Evolutionary conservation across 768 basidiomycete genomes (phyloP).

Genomic region (Filobasidium floriforme): DNA sequence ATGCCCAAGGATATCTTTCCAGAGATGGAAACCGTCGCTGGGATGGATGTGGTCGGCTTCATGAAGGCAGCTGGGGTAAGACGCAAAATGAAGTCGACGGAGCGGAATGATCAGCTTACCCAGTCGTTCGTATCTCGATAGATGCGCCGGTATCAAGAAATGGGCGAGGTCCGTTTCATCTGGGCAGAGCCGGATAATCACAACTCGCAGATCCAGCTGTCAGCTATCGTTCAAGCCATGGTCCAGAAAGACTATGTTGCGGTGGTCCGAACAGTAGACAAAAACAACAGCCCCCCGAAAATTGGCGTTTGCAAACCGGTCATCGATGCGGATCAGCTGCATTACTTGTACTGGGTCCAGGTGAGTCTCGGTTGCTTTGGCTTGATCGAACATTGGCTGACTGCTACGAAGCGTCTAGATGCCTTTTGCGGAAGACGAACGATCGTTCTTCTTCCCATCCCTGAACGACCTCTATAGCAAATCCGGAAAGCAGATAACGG

Average conservation of each 20-base stretch:
- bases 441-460: slow-evolving; percentile 77
- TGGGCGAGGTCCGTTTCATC: slow-evolving; percentile 79
- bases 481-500: slow-evolving; percentile 62
- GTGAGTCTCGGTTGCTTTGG: slow-evolving; percentile 47
- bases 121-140: slow-evolving; percentile 36
- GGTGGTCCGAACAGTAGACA: slow-evolving; percentile 72
- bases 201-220: slow-evolving; percentile 72
- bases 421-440: slow-evolving; percentile 91
- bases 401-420: slow-evolving; percentile 51
- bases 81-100: slow-evolving; percentile 2
- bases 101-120: no score
- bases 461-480: slow-evolving; percentile 65
- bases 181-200: slow-evolving; percentile 65
- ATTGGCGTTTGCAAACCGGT: slow-evolving; percentile 71
- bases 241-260: slow-evolving; percentile 58
- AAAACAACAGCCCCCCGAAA: slow-evolving; percentile 67
- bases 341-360: slow-evolving; percentile 76
- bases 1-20: slow-evolving; percentile 79
- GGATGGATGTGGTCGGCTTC: slow-evolving; percentile 83
- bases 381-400: slow-evolving; percentile 9
- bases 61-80: slow-evolving; percentile 61
- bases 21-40: slow-evolving; percentile 64
- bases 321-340: slow-evolving; percentile 55
- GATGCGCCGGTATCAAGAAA: slow-evolving; percentile 73
- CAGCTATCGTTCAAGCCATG: slow-evolving; percentile 82